phyloP scores from a whole-genome alignment of 768 basidiomycete species.

The Gymnopilus dilepis region DNA sequence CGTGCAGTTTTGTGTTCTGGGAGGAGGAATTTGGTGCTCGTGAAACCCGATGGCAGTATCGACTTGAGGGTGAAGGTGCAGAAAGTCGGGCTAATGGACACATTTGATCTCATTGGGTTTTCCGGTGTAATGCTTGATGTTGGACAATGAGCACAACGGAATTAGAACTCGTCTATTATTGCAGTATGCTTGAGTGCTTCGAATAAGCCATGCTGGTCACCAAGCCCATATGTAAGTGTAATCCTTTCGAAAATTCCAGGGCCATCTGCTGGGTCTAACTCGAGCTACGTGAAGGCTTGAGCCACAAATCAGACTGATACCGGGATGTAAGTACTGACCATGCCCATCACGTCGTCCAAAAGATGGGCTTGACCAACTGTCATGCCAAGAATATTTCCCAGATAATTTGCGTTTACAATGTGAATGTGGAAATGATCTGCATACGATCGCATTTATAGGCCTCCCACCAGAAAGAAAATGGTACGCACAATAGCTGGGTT shows the following conservation, averaged over 20 bases:
- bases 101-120: background rate
- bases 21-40: background rate
- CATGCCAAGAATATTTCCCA: slow-evolving; percentile 68
- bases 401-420: slow-evolving; percentile 78
- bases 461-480: background rate
- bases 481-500: slow-evolving; percentile 89
- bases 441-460: background rate
- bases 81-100: background rate
- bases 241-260: slow-evolving; percentile 67
- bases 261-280: slow-evolving; percentile 66
- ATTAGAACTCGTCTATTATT: background rate
- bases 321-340: slow-evolving; percentile 54
- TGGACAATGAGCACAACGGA: too few relatives aligned
- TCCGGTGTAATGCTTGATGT: too few relatives aligned
- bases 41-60: background rate
- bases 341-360: slow-evolving; percentile 87
- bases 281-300: slow-evolving; percentile 26
- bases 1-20: background rate
- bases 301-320: background rate
- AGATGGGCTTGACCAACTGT: slow-evolving; percentile 91
- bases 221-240: slow-evolving; percentile 84
- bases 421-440: slow-evolving; percentile 95
- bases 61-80: background rate
- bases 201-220: slow-evolving; percentile 69
- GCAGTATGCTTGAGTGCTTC: slow-evolving; percentile 4